A percentile compares a stretch with the other conserved stretches of the same genome.
These are phyloP conservation scores for Corynascus novoguineensis DNA, from an alignment of 495 filamentous ascomycete genomes.

Conservation along the genomic window DNA sequence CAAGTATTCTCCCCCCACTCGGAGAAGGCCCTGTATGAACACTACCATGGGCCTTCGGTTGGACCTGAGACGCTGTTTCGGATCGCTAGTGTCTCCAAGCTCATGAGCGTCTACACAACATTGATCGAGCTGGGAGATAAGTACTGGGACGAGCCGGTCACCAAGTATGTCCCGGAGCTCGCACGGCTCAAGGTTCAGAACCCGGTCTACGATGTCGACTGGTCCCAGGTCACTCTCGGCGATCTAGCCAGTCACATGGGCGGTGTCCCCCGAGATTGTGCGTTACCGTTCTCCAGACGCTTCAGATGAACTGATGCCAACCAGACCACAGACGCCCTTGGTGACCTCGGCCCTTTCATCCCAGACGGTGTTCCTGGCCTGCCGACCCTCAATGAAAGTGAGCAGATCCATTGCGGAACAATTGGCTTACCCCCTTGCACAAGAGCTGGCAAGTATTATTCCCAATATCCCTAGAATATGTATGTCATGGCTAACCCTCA, in stretches of 20 bases:
- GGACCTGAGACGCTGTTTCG: conserved; percentile 19
- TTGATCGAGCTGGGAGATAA: conserved; percentile 12
- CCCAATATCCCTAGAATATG: neutral
- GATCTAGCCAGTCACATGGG: conserved; percentile 12
- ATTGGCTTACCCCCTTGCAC: conserved; percentile 7
- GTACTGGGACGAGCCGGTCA: conserved; percentile 23
- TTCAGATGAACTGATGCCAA: neutral
- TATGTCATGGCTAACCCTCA: too few species aligned
- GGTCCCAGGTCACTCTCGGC: conserved; percentile 18
- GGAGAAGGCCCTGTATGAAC: conserved; percentile 1
- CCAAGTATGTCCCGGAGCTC: conserved; percentile 21
- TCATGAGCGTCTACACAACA: conserved; percentile 20
- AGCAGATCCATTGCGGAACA: conserved; percentile 11
- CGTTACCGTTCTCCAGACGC: neutral
- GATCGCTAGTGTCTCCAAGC: conserved; percentile 23
- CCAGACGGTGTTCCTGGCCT: conserved; percentile 3
- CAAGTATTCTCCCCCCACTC: conserved; percentile 17
- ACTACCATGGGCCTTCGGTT: conserved; percentile 1
- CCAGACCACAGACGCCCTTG: conserved; percentile 1
- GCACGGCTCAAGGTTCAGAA: conserved; percentile 2
- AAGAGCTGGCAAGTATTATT: neutral
- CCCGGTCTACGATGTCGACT: conserved; percentile 6
- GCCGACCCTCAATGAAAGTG: conserved; percentile 3
- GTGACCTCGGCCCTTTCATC: neutral
- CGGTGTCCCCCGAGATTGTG: conserved; percentile 15